Base-by-base conservation (phyloP, 2,329 filamentous ascomycete species). In the Lomentospora prolificans region DNA sequence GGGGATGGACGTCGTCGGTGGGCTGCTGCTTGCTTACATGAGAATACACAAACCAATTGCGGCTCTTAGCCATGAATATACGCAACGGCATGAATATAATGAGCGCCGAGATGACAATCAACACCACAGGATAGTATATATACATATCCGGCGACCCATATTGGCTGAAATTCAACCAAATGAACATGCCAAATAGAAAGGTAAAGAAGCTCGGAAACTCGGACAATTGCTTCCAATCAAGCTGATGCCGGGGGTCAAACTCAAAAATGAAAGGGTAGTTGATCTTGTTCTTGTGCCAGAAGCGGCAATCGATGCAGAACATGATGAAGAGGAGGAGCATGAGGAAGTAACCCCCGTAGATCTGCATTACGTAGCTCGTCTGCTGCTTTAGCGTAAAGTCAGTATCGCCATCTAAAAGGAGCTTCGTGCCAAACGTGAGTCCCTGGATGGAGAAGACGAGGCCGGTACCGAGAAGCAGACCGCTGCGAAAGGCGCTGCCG, bases 261-360 rank as follows among this genome's bases (percentile, higher is more conserved):
- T 99, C 94, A 66, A 99, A 99, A 62, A 97, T 90, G 69, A 96
- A 96, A 55, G 86, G 82, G 67, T 97, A 97, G 67, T 99, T 99
- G 70, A 99, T 89, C 70, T 92, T 95, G 67, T 86, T 84, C 53
- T 75, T 75, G 4, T 84, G 82, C 90, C 92, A 99, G 14, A 95
- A 72, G 56, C 85, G 84, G 67, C 91, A 95, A 64, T 90, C 85
- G 33, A 96, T 64, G 64, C 87, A 90, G 65, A 97, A 97, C n/a
- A 95, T 72, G 8, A 86, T 73, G 64, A 95, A 86, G 19, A 97
- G 75, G 48, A 90, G 78, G 4, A 95, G 77, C 69, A 89, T 84
- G 27, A 97, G 75, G 63, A 96, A 95, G 68, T 95, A 96, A 1
- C 94, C 94, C 9, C 78, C 94, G 66, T 99, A 99, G 14, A 99